Conservation (phyloP, 257 asterid genomes). For the Solanum sejunctum region DNA sequence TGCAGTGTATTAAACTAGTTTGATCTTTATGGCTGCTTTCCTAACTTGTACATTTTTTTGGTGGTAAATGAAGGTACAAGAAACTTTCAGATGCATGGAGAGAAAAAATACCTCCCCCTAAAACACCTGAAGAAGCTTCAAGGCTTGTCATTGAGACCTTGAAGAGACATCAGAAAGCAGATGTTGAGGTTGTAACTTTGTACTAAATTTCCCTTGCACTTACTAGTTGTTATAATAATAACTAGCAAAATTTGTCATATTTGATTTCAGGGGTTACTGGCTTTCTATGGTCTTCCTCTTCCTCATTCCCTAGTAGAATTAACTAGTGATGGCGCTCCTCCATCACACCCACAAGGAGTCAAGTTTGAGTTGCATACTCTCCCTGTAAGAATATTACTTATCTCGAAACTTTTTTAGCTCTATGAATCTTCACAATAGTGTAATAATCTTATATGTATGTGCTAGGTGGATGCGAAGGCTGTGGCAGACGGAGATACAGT, state of each 20-base stretch:
- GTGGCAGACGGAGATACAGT: conserved; percentile 97
- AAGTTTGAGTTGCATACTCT: conserved; percentile 68
- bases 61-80: conserved; percentile 47
- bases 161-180: conserved; percentile 80
- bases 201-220: not conserved
- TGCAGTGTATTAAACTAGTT: not conserved
- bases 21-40: not conserved
- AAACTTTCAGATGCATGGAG: conserved; percentile 91
- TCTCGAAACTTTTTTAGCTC: not conserved
- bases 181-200: conserved; percentile 54
- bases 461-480: conserved; percentile 75
- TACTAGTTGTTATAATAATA: not conserved
- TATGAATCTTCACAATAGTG: not conserved
- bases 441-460: not conserved
- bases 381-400: conserved; percentile 43
- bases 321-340: conserved; percentile 27
- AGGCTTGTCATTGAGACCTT: conserved; percentile 69
- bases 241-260: not conserved
- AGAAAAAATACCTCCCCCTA: conserved; percentile 82
- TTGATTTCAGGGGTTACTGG: conserved; percentile 42
- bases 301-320: conserved; percentile 64
- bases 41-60: not conserved
- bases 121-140: conserved; percentile 73
- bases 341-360: conserved; percentile 46
- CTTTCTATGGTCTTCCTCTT: conserved; percentile 71